Conservation (phyloP, 129 eudicot species). For the Flaveria robusta region DNA sequence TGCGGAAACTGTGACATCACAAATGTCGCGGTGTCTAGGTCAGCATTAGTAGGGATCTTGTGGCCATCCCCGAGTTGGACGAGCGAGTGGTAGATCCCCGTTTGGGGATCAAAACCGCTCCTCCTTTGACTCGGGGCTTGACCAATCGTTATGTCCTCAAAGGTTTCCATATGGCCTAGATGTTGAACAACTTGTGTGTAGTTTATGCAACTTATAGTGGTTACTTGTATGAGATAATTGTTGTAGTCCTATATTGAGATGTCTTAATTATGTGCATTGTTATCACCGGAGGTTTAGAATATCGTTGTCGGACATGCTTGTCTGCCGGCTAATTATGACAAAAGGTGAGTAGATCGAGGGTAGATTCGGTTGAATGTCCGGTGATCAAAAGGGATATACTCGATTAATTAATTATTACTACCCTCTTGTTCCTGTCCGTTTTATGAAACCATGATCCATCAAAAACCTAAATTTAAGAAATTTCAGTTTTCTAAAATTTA, state of each 20-base stretch:
- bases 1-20: constrained; percentile 62
- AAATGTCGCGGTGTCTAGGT: constrained; percentile 59
- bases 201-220: constrained; percentile 20
- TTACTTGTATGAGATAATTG: constrained; percentile 2
- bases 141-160: constrained; percentile 10
- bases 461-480: not conserved
- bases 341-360: constrained; percentile 21
- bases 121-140: constrained; percentile 4
- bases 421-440: not conserved
- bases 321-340: constrained; percentile 24
- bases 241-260: not conserved
- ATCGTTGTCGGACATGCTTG: constrained; percentile 12
- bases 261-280: constrained; percentile 26
- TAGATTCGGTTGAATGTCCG: constrained; percentile 15
- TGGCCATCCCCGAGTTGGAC: constrained; percentile 40
- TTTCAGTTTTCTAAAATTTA: not conserved
- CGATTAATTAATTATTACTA: not conserved
- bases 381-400: constrained; percentile 27
- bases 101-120: constrained; percentile 60
- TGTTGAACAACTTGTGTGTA: not conserved
- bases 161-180: constrained; percentile 27
- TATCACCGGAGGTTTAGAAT: constrained; percentile 31
- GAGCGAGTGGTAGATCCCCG: constrained; percentile 64
- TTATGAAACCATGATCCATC: not conserved
- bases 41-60: constrained; percentile 45